A percentile compares a stretch with the other conserved stretches of the same genome.
phyloP scores from a whole-genome alignment of 2,329 filamentous ascomycete genomes.

The Erysiphe pulchra region DNA sequence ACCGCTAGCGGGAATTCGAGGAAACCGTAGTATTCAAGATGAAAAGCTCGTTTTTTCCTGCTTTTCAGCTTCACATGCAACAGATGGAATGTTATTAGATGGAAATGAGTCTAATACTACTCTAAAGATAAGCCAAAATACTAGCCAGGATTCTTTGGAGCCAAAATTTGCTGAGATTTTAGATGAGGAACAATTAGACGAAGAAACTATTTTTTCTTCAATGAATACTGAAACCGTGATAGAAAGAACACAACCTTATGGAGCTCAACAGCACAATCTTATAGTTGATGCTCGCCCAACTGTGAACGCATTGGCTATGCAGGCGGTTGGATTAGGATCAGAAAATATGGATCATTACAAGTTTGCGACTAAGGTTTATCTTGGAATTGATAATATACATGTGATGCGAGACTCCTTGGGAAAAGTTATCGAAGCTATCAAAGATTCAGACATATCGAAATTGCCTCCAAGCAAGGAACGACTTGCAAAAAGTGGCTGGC shows the following conservation, averaged over 20 bases:
- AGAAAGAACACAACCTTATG: conserved; percentile 46
- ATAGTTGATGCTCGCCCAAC: conserved; percentile 91
- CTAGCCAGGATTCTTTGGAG: conserved; percentile 24
- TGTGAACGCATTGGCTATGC: conserved; percentile 85
- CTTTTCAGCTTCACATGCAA: conserved; percentile 36
- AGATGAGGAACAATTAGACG: conserved; percentile 33
- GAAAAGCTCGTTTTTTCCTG: conserved; percentile 83
- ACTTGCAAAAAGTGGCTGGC: conserved; percentile 65
- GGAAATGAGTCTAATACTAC: conserved; percentile 7
- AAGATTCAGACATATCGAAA: conserved; percentile 71
- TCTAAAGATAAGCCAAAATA: conserved; percentile 16
- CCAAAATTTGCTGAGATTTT: conserved; percentile 19
- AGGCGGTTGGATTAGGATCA: conserved; percentile 74
- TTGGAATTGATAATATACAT: conserved; percentile 96
- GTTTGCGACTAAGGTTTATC: conserved; percentile 69
- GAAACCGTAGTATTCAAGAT: conserved; percentile 83
- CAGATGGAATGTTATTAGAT: conserved; percentile 3
- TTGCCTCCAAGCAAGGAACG: conserved; percentile 60
- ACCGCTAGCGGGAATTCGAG: conserved; percentile 61
- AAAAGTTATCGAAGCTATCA: conserved; percentile 69
- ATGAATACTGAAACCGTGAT: conserved; percentile 24
- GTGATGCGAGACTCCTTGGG: conserved; percentile 85
- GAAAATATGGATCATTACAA: conserved; percentile 98
- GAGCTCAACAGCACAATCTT: conserved; percentile 75
- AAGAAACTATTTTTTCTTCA: conserved; percentile 37